These are phyloP conservation scores for Miamiensis avidus DNA, from an alignment of 169 alveolate genomes.

Conservation along the genomic window DNA sequence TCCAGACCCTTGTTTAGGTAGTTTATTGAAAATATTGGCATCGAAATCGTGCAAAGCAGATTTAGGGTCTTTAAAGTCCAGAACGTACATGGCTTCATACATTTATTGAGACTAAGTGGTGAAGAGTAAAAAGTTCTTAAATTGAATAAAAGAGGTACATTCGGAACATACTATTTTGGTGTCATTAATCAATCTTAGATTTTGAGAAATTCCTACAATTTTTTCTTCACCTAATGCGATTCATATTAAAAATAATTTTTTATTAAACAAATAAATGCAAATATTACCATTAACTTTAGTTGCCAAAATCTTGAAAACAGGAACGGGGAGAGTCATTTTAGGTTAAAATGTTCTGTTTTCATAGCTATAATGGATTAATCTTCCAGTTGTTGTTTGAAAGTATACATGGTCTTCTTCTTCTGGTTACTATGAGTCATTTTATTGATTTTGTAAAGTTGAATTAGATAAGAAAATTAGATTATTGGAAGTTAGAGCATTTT, in stretches of 20 bases:
- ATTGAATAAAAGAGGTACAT: slow-evolving; percentile 15
- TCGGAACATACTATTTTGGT: slow-evolving; percentile 6
- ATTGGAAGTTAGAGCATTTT: too few species aligned
- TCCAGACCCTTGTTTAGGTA: slow-evolving; percentile 11
- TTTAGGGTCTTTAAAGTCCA: slow-evolving; percentile 20
- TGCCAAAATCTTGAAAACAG: slow-evolving; percentile 8
- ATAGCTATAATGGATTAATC: too few species aligned
- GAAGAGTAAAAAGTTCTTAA: background rate
- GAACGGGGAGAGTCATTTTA: background rate
- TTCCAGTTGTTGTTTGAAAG: too few species aligned
- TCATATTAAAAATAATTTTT: too few species aligned
- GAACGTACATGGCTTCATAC: slow-evolving; percentile 16
- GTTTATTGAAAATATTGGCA: background rate
- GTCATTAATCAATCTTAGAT: background rate
- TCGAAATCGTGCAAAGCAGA: slow-evolving; percentile 1
- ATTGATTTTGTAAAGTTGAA: too few species aligned
- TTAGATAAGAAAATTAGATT: too few species aligned
- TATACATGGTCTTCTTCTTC: too few species aligned
- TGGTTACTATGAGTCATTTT: too few species aligned
- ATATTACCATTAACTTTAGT: slow-evolving; percentile 7
- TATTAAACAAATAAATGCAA: too few species aligned
- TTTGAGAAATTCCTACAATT: slow-evolving; percentile 21
- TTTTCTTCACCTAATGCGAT: slow-evolving; percentile 6
- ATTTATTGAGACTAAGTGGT: slow-evolving; percentile 8
- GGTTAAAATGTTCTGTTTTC: too few species aligned